Conservation (phyloP, 371 early-diverging fungal genomes). For the Mortierella sp. region DNA sequence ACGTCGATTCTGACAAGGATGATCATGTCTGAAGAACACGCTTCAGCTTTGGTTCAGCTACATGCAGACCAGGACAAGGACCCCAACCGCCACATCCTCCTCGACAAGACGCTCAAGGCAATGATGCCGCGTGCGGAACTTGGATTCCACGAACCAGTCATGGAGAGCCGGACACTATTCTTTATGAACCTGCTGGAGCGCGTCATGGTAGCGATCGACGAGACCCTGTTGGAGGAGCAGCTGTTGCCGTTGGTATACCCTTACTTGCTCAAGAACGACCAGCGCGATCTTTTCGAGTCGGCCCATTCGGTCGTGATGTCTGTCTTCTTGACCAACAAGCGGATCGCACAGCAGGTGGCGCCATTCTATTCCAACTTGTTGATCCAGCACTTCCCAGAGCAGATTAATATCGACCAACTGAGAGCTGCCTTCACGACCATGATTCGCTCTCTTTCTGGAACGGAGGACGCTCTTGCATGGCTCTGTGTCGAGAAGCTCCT, state of each 20-base stretch:
- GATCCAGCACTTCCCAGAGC: constrained; percentile 67
- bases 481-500: constrained; percentile 66
- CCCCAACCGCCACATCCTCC: constrained; percentile 26
- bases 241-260: constrained; percentile 73
- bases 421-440: constrained; percentile 71
- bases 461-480: constrained; percentile 75
- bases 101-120: constrained; percentile 40
- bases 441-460: constrained; percentile 67
- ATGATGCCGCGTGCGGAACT: constrained; percentile 52
- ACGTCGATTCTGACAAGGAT: constrained; percentile 48
- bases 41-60: constrained; percentile 8
- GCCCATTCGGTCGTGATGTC: constrained; percentile 70
- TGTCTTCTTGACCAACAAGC: constrained; percentile 68
- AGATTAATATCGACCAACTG: constrained; percentile 71
- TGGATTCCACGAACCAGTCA: constrained; percentile 43
- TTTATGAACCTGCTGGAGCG: constrained; percentile 70
- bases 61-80: background rate
- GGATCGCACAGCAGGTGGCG: constrained; percentile 61
- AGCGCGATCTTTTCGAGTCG: constrained; percentile 72
- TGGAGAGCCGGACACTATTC: constrained; percentile 64
- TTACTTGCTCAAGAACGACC: constrained; percentile 61
- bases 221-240: constrained; percentile 61
- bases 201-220: constrained; percentile 63
- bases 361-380: constrained; percentile 56
- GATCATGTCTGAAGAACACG: constrained; percentile 31